These are phyloP conservation scores for Populus pruinosa DNA, from an alignment of 345 rosid genomes.

Conservation along the genomic window DNA sequence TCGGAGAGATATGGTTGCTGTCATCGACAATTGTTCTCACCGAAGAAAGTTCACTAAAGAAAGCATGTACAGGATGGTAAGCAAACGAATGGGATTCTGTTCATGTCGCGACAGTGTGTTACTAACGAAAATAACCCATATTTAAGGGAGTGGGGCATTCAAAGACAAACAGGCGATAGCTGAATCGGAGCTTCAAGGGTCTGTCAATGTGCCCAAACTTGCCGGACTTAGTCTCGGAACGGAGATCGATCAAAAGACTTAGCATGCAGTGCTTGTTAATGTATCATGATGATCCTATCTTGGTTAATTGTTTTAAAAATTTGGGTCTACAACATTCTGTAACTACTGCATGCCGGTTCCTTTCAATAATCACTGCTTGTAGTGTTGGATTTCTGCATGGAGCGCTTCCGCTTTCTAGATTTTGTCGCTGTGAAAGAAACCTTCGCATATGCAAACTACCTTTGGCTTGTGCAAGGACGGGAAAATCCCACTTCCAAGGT, in stretches of 20 bases:
- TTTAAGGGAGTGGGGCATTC: slow-evolving; percentile 77
- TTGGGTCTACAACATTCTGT: too few species aligned
- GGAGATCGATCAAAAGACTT: slow-evolving; percentile 55
- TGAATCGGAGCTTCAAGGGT: slow-evolving; percentile 73
- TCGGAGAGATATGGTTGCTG: slow-evolving; percentile 69
- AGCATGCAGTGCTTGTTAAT: slow-evolving; percentile 71
- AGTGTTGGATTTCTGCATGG: too few species aligned
- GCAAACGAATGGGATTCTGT: slow-evolving; percentile 43
- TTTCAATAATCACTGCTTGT: too few species aligned
- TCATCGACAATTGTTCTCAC: slow-evolving; percentile 49
- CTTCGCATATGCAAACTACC: neutral
- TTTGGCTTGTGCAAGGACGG: neutral
- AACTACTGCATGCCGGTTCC: too few species aligned
- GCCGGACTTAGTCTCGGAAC: slow-evolving; percentile 61
- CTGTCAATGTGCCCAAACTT: slow-evolving; percentile 65
- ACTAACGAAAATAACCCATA: slow-evolving; percentile 66
- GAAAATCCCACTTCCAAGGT: too few species aligned
- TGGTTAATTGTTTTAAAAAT: neutral
- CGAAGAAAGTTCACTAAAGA: slow-evolving; percentile 40
- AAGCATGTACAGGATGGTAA: slow-evolving; percentile 69
- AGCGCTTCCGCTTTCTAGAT: too few species aligned
- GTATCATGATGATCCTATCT: neutral
- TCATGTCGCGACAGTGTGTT: slow-evolving; percentile 73
- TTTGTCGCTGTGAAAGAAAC: too few species aligned
- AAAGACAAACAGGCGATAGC: slow-evolving; percentile 56